phyloP scores from a whole-genome alignment of 306 rosid genomes.

The Fagus crenata region DNA sequence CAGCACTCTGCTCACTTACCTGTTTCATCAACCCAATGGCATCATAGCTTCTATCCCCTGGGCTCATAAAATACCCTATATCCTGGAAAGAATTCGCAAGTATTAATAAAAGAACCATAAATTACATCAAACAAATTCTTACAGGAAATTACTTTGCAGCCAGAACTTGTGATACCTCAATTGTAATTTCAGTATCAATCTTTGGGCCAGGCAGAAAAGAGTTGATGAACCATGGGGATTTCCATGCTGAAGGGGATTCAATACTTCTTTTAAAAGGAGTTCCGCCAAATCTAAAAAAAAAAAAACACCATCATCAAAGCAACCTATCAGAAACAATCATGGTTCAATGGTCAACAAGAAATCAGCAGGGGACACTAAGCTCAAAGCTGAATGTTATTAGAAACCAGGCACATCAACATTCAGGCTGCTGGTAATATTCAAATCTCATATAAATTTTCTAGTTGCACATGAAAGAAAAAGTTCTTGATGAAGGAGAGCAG shows the following conservation, averaged over 20 bases:
- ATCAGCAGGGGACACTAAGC: neutral
- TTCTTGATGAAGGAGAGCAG: neutral
- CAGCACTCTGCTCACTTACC: slow-evolving; percentile 79
- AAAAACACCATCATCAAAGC: slow-evolving; percentile 37
- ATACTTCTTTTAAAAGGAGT: slow-evolving; percentile 88
- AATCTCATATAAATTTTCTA: neutral
- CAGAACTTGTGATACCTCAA: slow-evolving; percentile 64
- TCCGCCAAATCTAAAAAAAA: slow-evolving; percentile 56
- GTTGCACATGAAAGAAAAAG: neutral
- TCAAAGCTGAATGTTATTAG: neutral
- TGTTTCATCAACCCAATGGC: slow-evolving; percentile 90
- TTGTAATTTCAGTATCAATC: slow-evolving; percentile 74
- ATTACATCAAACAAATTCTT: neutral
- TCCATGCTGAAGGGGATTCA: slow-evolving; percentile 97
- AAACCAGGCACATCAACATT: neutral
- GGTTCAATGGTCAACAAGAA: slow-evolving; percentile 1
- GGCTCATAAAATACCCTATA: slow-evolving; percentile 79
- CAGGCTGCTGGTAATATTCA: neutral
- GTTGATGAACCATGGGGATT: slow-evolving; percentile 85
- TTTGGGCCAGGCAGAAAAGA: slow-evolving; percentile 74
- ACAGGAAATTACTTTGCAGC: neutral
- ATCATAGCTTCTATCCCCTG: slow-evolving; percentile 79
- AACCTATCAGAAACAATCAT: slow-evolving; percentile 21
- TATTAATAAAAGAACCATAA: slow-evolving; percentile 7
- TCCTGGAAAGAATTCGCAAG: slow-evolving; percentile 54